A percentile compares a stretch with the other conserved stretches of the same genome.
Conservation (phyloP, 139 green algal genomes). For the Coccomyxa sp. region DNA sequence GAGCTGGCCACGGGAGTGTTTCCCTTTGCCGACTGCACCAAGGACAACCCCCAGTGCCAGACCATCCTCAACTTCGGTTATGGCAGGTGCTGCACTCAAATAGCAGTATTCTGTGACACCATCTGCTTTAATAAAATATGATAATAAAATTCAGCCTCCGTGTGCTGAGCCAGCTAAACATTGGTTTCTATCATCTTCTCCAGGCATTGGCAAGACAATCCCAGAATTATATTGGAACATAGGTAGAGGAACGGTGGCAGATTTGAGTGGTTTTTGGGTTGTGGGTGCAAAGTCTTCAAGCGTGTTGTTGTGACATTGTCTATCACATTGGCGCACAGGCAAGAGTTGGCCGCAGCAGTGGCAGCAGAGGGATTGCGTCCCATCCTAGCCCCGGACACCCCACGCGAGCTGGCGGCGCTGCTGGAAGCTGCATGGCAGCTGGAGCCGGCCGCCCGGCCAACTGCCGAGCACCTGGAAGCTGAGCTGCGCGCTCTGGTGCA, state of each 20-base stretch:
- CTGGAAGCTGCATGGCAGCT: slow-evolving; percentile 59
- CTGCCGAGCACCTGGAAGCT: slow-evolving; percentile 30
- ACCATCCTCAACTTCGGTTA: slow-evolving; percentile 90
- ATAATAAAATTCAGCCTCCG: too few species aligned
- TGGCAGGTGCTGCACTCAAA: slow-evolving; percentile 26
- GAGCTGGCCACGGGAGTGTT: slow-evolving; percentile 55
- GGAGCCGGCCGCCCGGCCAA: slow-evolving; percentile 41
- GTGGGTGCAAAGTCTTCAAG: too few species aligned
- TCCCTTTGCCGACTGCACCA: slow-evolving; percentile 74
- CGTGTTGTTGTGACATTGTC: too few species aligned
- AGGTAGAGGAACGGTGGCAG: too few species aligned
- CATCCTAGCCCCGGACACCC: slow-evolving; percentile 30
- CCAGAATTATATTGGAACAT: too few species aligned
- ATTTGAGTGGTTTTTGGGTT: too few species aligned
- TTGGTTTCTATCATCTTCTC: too few species aligned
- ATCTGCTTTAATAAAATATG: too few species aligned
- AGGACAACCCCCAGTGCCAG: slow-evolving; percentile 81
- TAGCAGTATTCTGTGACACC: background rate
- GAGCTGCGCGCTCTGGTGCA: slow-evolving; percentile 26
- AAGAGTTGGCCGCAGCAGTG: slow-evolving; percentile 81
- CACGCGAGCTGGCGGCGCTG: slow-evolving; percentile 35
- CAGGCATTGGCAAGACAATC: too few species aligned
- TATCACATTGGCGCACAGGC: slow-evolving; percentile 17
- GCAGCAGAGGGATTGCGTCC: slow-evolving; percentile 74
- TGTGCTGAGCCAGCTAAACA: too few species aligned